Evolutionary conservation across 1,284 basidiomycete genomes (phyloP), one percentile per base, ranked within the genome.

Genomic region (Wolfiporia cocos): DNA sequence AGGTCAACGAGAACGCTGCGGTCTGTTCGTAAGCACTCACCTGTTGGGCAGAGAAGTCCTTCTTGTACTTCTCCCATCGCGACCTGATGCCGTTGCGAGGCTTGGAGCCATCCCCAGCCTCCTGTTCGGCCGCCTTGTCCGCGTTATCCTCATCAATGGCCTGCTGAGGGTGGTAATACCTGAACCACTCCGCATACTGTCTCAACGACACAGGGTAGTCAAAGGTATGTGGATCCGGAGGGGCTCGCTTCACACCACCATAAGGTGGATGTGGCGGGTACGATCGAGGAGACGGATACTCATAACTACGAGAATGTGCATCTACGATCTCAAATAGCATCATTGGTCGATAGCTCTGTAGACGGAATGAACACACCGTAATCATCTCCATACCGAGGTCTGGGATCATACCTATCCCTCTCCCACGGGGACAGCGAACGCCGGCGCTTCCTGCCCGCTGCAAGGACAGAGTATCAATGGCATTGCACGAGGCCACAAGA

Each of bases 121-220:
- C 84, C 59, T 81, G 78, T 53, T 87, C 86, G 11, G 86, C 85
- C 49, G 71, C 84, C 64, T 87, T 86, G 67, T 89, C 83, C 37
- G 80, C 78, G 44, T 70, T 78, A 56, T 90, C 87, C 63, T 90
- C 87, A 49, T 89, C 86, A 14, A 69, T 67, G 37, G 87, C 81
- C 58, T 83, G 75, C 47, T 86, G 78, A 5, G 91, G 86, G 55
- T 83, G 86, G 47, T 70, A 81, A 52, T 74, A 84, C 24, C 89
- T 76, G 64, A 92, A 93, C 91, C 91, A 94, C 51, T 93, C 91
- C 1, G 87, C 86, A 55, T 86, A 94, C 55, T 89, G 84, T 59
- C 89, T 88, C 62, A 92, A 66, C 1, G 81, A 76, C 4, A 88
- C 82, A 28, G 87, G 81, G 51, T 86, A 85, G 50, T 92, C 89